These are phyloP conservation scores for Trichoderma sp. DNA, from an alignment of 2,329 filamentous ascomycete genomes.

Conservation along the genomic window DNA sequence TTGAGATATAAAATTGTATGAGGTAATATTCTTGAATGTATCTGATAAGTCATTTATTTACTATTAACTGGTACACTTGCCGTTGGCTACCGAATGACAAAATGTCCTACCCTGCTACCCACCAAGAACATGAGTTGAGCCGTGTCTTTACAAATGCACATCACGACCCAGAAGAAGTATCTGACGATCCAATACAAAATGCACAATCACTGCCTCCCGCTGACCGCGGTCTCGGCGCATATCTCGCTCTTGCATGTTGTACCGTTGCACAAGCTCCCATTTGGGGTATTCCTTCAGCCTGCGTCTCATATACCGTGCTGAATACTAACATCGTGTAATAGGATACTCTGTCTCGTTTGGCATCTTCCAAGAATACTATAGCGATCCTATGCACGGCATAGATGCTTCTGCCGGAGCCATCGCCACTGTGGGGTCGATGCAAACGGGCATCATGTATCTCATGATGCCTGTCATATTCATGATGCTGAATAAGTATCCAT, in stretches of 20 bases:
- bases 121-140: not conserved
- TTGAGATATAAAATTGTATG: not conserved
- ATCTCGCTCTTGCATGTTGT: constrained; percentile 31
- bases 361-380: constrained; percentile 69
- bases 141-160: not conserved
- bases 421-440: constrained; percentile 26
- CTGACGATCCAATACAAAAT: not conserved
- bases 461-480: constrained; percentile 47
- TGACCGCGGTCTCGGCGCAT: constrained; percentile 31
- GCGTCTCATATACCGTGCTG: not conserved
- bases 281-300: constrained; percentile 27
- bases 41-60: not conserved
- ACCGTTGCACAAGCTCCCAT: constrained; percentile 33
- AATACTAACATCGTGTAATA: constrained; percentile 29
- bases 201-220: constrained; percentile 27
- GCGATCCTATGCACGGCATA: constrained; percentile 54
- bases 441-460: constrained; percentile 54
- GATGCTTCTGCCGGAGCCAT: constrained; percentile 53
- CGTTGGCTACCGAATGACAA: not conserved
- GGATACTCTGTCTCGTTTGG: constrained; percentile 67
- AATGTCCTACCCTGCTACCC: not conserved
- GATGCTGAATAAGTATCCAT: constrained; percentile 42
- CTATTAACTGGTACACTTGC: not conserved
- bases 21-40: not conserved
- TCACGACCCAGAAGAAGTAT: not conserved